A percentile compares a stretch with the other conserved stretches of the same genome.
phyloP scores from a whole-genome alignment of 2,329 filamentous ascomycete species.

The Fusarium xyrophilum region DNA sequence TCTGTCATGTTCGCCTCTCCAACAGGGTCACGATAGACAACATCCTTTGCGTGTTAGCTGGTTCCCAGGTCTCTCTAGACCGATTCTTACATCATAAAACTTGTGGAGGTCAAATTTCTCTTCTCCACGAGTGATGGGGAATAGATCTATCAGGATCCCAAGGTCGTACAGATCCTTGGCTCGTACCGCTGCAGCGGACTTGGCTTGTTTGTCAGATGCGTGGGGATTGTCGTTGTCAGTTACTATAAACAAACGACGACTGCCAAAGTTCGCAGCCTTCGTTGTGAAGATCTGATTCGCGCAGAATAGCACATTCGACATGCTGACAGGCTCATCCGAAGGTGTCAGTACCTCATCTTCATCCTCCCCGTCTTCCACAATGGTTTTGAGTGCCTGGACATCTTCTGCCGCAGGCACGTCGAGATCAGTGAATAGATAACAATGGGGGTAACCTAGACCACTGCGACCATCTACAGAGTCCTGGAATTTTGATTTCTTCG shows the following conservation, averaged over 20 bases:
- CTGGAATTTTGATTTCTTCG: conserved; percentile 80
- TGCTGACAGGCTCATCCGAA: conserved; percentile 72
- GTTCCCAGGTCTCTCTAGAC: neutral
- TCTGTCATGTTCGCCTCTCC: conserved; percentile 66
- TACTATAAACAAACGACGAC: conserved; percentile 90
- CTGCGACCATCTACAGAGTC: conserved; percentile 67
- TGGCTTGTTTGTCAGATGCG: conserved; percentile 71
- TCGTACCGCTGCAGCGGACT: conserved; percentile 79
- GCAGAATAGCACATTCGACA: conserved; percentile 91
- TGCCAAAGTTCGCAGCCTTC: conserved; percentile 92
- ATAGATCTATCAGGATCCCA: conserved; percentile 89
- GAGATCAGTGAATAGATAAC: conserved; percentile 88
- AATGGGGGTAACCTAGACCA: conserved; percentile 80
- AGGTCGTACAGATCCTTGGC: conserved; percentile 96
- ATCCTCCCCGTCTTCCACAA: conserved; percentile 81
- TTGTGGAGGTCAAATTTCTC: conserved; percentile 79
- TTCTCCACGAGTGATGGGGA: conserved; percentile 78
- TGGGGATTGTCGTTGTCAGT: conserved; percentile 94
- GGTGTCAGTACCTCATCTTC: conserved; percentile 73
- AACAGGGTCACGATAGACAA: conserved; percentile 81
- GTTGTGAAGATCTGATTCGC: conserved; percentile 97
- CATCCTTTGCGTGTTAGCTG: conserved; percentile 65
- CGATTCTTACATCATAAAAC: conserved; percentile 81
- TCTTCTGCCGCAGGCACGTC: conserved; percentile 87
- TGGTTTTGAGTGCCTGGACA: conserved; percentile 76